These are phyloP conservation scores for Suillus fuscotomentosus DNA, from an alignment of 768 basidiomycete genomes.

Conservation along the genomic window DNA sequence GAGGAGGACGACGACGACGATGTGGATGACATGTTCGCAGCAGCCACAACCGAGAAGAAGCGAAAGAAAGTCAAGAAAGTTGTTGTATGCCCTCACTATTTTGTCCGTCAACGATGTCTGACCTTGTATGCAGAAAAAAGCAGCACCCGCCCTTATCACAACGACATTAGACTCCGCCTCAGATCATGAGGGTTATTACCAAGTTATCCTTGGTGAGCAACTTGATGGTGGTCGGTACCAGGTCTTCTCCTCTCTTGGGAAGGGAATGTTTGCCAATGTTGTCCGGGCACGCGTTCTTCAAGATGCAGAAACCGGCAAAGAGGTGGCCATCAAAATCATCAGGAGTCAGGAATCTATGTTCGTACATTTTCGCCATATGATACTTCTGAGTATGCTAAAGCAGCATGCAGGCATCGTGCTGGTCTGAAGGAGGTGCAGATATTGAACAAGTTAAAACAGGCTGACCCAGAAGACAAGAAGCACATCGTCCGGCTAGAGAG, in stretches of 20 bases:
- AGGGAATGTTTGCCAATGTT: constrained; percentile 99
- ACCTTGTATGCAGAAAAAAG: constrained; percentile 37
- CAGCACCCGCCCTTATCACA: constrained; percentile 63
- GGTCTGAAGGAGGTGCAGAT: constrained; percentile 92
- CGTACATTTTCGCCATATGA: constrained; percentile 30
- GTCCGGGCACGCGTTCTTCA: constrained; percentile 84
- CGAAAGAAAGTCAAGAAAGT: constrained; percentile 62
- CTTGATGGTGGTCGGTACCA: constrained; percentile 92
- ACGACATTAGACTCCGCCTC: constrained; percentile 88
- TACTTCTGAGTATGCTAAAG: constrained; percentile 1
- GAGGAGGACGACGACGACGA: constrained; percentile 64
- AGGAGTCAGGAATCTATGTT: constrained; percentile 96
- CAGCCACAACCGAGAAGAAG: constrained; percentile 46
- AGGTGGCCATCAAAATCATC: constrained; percentile 98
- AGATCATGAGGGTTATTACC: constrained; percentile 95
- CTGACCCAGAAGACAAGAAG: constrained; percentile 96
- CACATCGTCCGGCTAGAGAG: constrained; percentile 91
- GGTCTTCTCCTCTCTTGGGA: constrained; percentile 92
- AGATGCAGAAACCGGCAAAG: constrained; percentile 58
- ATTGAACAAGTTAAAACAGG: constrained; percentile 78
- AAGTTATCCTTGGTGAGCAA: constrained; percentile 90
- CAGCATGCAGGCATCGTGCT: constrained; percentile 77
- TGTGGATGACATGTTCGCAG: constrained; percentile 95
- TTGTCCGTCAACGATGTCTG: constrained; percentile 3
- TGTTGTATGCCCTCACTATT: constrained; percentile 36